These are phyloP conservation scores for Penicillium crustosum DNA, from an alignment of 2,329 filamentous ascomycete genomes.

Conservation along the genomic window DNA sequence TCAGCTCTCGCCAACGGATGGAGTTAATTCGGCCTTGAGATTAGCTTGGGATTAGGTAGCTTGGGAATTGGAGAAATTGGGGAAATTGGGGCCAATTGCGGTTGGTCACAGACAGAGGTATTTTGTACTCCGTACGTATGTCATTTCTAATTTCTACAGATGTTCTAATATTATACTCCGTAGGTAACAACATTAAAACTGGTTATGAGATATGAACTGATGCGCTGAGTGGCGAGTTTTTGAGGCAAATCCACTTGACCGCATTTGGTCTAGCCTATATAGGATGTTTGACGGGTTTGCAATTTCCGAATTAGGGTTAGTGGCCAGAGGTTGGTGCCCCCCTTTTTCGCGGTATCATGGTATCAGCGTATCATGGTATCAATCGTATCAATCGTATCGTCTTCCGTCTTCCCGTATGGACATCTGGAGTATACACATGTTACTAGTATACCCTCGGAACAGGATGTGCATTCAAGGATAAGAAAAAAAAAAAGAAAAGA, in stretches of 20 bases:
- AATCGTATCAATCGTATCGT: neutral
- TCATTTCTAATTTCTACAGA: too few species aligned
- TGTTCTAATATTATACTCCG: too few species aligned
- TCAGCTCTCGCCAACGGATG: slow-evolving; percentile 2
- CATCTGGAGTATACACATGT: neutral
- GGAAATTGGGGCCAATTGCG: neutral
- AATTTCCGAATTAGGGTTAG: neutral
- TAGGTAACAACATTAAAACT: neutral
- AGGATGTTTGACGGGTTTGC: neutral
- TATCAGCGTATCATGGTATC: neutral
- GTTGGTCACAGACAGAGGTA: neutral
- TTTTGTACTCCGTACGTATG: neutral
- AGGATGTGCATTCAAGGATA: neutral
- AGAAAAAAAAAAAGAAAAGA: neutral
- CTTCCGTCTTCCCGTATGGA: neutral
- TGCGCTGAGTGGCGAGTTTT: neutral
- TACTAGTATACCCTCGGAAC: neutral
- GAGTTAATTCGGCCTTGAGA: slow-evolving; percentile 3
- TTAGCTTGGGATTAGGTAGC: neutral
- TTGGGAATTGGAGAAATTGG: neutral
- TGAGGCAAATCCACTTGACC: neutral
- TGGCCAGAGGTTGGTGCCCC: neutral
- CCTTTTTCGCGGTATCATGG: slow-evolving; percentile 3
- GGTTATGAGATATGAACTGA: neutral
- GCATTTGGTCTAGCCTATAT: neutral